Conservation (phyloP, 1,284 basidiomycete genomes). For the Quambalaria eucalypti region DNA sequence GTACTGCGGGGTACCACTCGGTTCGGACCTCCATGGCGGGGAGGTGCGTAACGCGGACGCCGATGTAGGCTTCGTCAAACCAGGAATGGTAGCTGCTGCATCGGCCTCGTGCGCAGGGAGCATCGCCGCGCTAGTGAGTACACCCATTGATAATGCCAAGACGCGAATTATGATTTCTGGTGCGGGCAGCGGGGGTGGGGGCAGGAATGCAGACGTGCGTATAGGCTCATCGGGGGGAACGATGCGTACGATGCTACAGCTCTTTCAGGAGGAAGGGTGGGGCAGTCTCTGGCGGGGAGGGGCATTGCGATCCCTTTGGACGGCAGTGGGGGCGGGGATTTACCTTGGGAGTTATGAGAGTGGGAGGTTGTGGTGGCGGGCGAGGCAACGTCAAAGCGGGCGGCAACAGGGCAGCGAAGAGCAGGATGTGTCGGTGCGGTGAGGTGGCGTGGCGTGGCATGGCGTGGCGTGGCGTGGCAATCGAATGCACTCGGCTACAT, state of each 20-base stretch:
- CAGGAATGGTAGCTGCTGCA: not conserved
- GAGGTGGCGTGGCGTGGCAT: too few relatives aligned
- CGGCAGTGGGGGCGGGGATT: conserved; percentile 36
- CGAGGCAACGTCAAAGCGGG: too few relatives aligned
- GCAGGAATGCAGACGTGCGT: not conserved
- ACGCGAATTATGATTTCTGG: conserved; percentile 29
- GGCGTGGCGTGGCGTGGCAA: too few relatives aligned
- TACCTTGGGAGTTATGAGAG: conserved; percentile 37
- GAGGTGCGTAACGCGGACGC: conserved; percentile 13
- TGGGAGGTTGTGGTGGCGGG: conserved; percentile 33
- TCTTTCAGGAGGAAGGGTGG: conserved; percentile 21
- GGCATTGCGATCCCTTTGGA: conserved; percentile 27
- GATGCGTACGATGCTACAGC: conserved; percentile 16
- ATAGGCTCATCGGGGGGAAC: conserved; percentile 10
- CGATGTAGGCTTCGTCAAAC: not conserved
- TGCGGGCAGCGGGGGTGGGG: too few relatives aligned
- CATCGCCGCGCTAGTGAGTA: conserved; percentile 22
- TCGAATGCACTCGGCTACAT: too few relatives aligned
- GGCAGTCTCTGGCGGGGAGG: conserved; percentile 28
- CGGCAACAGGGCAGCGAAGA: too few relatives aligned
- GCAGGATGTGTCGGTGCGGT: too few relatives aligned
- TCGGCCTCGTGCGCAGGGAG: conserved; percentile 14
- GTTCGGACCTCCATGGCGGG: not conserved
- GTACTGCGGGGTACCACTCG: not conserved
- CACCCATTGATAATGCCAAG: conserved; percentile 35